Evolutionary conservation across 768 basidiomycete genomes (phyloP), one percentile per base, ranked within the genome.

Genomic region (Pulveroboletus frians): DNA sequence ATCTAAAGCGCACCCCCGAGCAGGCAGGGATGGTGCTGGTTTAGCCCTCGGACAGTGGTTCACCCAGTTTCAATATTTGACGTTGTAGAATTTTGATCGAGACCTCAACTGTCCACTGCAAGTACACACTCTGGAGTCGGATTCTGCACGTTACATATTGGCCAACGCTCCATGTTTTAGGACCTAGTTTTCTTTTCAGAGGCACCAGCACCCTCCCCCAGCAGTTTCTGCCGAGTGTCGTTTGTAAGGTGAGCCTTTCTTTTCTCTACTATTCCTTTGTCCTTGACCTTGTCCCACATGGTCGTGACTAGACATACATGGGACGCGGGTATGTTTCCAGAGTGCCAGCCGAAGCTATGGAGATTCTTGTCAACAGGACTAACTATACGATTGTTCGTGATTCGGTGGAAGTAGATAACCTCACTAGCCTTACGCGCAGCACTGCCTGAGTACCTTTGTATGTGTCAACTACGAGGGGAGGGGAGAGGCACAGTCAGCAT

Each of bases 291-390:
- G 39, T 62, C 61, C 73, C 71, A 73, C 66, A 69, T 71, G 2
- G 68, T 73, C 2, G 72, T 74, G n/a, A 67, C 57, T 13, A 74
- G 51, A 17, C 64, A 52, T 5, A 69, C 59, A 17, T 68, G 69
- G 31, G 15, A 54, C 23, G 68, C 41, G 5, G 64, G 56, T 4
- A 52, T 18, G 8, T 57, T 29, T 4, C 73, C 73, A 30, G 73
- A 74, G 14, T 74, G 49, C 21, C 60, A 53, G 18, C 57, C 52
- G 49, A 73, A 71, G 51, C 70, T 49, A 14, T 55, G 50, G 43
- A 73, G 63, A 49, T 69, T 69, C 36, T 57, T 61, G 20, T 43
- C 41, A 11, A 53, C 49, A 11, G 67, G 62, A 13, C 66, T 69
- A 9, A 59, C 51, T 57, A 74, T 58, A 4, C 69, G 64, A 20